Evolutionary conservation across 2,329 filamentous ascomycete genomes (phyloP).

Genomic region (Plenodomus lindquistii): DNA sequence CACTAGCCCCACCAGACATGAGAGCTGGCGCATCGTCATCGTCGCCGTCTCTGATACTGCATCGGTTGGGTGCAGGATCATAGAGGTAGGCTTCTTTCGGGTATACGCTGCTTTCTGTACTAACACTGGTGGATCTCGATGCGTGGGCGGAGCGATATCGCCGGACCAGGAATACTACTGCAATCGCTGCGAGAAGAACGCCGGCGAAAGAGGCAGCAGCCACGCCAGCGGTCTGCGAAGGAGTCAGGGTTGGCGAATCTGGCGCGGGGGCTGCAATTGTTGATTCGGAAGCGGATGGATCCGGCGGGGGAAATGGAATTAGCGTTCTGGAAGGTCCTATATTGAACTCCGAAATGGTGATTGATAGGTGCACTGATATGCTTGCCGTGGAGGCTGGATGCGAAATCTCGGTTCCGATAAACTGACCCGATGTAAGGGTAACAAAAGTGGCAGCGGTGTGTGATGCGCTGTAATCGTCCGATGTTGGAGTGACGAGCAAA

Average conservation of each 20-base stretch:
- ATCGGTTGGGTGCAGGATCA: constrained; percentile 27
- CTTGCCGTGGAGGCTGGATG: background rate
- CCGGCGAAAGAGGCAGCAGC: constrained; percentile 40
- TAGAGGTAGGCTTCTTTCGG: constrained; percentile 41
- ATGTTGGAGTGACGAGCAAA: background rate
- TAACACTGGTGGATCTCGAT: constrained; percentile 18
- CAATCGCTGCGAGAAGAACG: constrained; percentile 38
- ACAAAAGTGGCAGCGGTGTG: background rate
- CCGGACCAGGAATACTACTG: constrained; percentile 37
- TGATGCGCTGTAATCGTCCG: background rate
- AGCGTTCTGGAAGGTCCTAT: constrained; percentile 2
- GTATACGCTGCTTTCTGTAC: constrained; percentile 31
- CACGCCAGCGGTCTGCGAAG: constrained; percentile 41
- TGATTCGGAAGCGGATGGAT: constrained; percentile 11
- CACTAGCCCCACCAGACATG: constrained; percentile 28
- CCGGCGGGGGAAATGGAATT: background rate
- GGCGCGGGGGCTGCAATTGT: constrained; percentile 13
- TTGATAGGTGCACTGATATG: background rate
- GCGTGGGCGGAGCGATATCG: constrained; percentile 29
- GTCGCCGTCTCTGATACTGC: background rate
- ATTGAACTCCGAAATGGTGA: background rate
- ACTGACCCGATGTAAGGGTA: background rate
- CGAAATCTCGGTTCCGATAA: background rate
- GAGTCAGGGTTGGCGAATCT: constrained; percentile 15
- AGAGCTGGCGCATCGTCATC: constrained; percentile 24